phyloP scores from a whole-genome alignment of 2,329 filamentous ascomycete genomes.

The Alternaria arborescens region DNA sequence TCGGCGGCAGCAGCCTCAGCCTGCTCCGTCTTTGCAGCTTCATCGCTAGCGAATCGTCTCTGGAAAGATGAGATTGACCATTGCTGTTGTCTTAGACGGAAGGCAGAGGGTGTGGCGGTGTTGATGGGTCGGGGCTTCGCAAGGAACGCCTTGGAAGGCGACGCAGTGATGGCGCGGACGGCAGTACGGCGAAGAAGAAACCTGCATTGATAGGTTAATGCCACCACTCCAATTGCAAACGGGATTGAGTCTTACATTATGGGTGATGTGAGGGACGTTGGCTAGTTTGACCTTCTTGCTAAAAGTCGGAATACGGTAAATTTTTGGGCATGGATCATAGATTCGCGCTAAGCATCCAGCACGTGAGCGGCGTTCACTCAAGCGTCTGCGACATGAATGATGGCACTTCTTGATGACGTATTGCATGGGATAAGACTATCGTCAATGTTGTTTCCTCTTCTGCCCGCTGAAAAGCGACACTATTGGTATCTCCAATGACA shows the following conservation, averaged over 20 bases:
- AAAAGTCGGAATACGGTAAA: slow-evolving; percentile 8
- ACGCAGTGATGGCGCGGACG: slow-evolving; percentile 61
- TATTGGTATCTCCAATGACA: neutral
- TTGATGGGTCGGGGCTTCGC: slow-evolving; percentile 52
- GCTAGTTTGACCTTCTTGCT: slow-evolving; percentile 3
- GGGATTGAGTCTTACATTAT: slow-evolving; percentile 27
- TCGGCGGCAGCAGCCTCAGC: slow-evolving; percentile 40
- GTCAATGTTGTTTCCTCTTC: neutral
- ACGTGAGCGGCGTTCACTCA: slow-evolving; percentile 7
- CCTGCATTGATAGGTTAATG: slow-evolving; percentile 53
- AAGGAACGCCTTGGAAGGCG: slow-evolving; percentile 55
- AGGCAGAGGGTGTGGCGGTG: slow-evolving; percentile 41
- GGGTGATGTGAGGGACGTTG: slow-evolving; percentile 1
- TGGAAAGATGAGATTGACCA: slow-evolving; percentile 54
- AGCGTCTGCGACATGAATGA: neutral
- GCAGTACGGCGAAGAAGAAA: slow-evolving; percentile 66
- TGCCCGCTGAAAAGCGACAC: too few relatives aligned
- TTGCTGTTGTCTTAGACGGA: slow-evolving; percentile 50
- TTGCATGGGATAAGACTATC: neutral
- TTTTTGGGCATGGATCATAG: slow-evolving; percentile 15
- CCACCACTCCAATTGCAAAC: neutral
- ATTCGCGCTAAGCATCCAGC: slow-evolving; percentile 8
- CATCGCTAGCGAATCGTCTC: slow-evolving; percentile 60
- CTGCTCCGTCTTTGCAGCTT: slow-evolving; percentile 51
- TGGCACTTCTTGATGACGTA: neutral